A percentile compares a stretch with the other conserved stretches of the same genome.
phyloP scores from a whole-genome alignment of 306 rosid species.

The Cucumis sativus region DNA sequence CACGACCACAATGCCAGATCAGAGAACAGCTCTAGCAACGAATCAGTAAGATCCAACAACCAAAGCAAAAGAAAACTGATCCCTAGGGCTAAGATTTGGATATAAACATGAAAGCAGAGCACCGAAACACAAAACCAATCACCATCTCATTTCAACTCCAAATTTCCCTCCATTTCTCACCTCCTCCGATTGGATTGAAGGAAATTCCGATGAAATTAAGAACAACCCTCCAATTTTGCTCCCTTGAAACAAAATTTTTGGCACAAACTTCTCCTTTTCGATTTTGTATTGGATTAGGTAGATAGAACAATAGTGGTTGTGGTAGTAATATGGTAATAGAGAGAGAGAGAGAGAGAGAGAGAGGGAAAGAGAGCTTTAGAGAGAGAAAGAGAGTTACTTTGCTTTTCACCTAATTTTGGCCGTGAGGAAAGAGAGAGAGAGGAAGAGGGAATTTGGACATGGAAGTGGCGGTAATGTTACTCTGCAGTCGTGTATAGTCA shows the following conservation, averaged over 20 bases:
- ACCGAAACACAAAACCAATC: conserved; percentile 1
- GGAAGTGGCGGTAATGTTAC: neutral
- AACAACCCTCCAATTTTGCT: neutral
- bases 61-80: neutral
- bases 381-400: conserved; percentile 21
- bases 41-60: conserved; percentile 8
- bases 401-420: conserved; percentile 66
- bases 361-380: conserved; percentile 9
- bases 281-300: conserved; percentile 43
- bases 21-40: neutral
- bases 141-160: neutral
- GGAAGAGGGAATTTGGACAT: neutral
- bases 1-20: neutral
- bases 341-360: conserved; percentile 10
- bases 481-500: conserved; percentile 28
- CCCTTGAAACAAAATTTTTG: neutral
- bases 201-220: neutral
- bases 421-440: conserved; percentile 1
- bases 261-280: conserved; percentile 4
- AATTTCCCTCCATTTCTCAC: neutral
- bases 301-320: conserved; percentile 36
- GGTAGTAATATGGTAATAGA: conserved; percentile 16
- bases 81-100: conserved; percentile 1
- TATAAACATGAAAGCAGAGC: neutral
- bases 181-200: conserved; percentile 5